Conservation (phyloP, 2,329 filamentous ascomycete genomes). For the Pseudofabraea citricarpa region DNA sequence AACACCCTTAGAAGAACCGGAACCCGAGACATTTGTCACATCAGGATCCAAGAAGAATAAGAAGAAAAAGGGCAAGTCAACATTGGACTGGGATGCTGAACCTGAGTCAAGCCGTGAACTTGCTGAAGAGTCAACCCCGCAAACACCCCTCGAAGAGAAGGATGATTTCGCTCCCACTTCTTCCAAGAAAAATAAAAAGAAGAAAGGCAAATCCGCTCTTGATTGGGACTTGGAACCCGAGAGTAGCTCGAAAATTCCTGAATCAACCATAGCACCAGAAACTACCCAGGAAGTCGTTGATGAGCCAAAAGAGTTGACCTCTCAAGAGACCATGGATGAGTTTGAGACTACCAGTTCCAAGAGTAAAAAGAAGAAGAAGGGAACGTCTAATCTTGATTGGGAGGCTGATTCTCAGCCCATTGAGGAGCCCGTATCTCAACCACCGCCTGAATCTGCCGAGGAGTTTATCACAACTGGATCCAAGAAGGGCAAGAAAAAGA, state of each 20-base stretch:
- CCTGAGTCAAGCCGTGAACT: too few species aligned
- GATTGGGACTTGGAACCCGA: not conserved
- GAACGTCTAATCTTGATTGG: not conserved
- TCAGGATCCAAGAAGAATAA: constrained; percentile 6
- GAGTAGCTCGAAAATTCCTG: not conserved
- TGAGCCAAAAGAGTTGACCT: not conserved
- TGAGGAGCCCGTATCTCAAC: not conserved
- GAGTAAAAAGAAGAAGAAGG: constrained; percentile 30
- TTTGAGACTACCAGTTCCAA: constrained; percentile 9
- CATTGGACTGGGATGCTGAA: not conserved
- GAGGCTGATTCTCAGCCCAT: not conserved
- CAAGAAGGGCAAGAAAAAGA: constrained; percentile 5
- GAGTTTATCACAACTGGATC: not conserved
- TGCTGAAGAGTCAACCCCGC: too few species aligned
- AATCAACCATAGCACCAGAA: not conserved
- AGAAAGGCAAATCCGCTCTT: not conserved
- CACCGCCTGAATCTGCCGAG: not conserved
- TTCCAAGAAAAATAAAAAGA: constrained; percentile 15
- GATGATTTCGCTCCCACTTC: not conserved
- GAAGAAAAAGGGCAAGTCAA: constrained; percentile 32
- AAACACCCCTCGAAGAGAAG: too few species aligned
- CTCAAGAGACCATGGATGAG: not conserved
- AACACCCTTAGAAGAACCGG: too few species aligned
- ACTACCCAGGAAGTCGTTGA: not conserved
- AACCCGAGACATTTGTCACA: not conserved